Conservation (phyloP, 257 asterid genomes). For the Coffea eugenioides region DNA sequence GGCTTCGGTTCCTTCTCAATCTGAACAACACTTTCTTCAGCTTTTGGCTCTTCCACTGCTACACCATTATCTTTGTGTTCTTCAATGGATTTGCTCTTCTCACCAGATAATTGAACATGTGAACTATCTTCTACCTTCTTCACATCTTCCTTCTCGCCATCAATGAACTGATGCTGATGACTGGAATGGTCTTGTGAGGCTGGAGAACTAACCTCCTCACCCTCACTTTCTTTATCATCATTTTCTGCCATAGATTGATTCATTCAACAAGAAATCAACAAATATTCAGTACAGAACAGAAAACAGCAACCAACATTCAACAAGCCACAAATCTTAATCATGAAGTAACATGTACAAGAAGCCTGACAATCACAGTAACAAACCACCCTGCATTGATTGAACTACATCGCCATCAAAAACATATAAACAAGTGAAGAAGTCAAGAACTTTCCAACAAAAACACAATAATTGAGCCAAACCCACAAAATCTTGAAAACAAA, state of each 20-base stretch:
- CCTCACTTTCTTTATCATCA: slow-evolving; percentile 43
- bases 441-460: neutral
- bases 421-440: neutral
- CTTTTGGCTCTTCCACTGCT: slow-evolving; percentile 2
- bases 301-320: neutral
- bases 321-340: slow-evolving; percentile 4
- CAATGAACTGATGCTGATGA: slow-evolving; percentile 29
- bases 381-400: neutral
- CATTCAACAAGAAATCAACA: slow-evolving; percentile 26
- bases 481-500: neutral
- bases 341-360: slow-evolving; percentile 5
- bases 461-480: no score
- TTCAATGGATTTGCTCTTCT: slow-evolving; percentile 15
- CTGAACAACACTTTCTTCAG: slow-evolving; percentile 20
- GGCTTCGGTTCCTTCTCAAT: slow-evolving; percentile 32
- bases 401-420: neutral
- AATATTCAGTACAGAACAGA: slow-evolving; percentile 11
- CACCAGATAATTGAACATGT: slow-evolving; percentile 11
- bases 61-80: slow-evolving; percentile 12
- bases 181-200: slow-evolving; percentile 32
- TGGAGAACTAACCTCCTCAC: slow-evolving; percentile 36
- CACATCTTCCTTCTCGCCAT: slow-evolving; percentile 32
- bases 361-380: neutral
- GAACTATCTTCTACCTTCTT: slow-evolving; percentile 25
- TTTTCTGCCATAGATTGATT: slow-evolving; percentile 47